These are phyloP conservation scores for Suhomyces guaymorum DNA, from an alignment of 1,139 yeast species.

Conservation along the genomic window DNA sequence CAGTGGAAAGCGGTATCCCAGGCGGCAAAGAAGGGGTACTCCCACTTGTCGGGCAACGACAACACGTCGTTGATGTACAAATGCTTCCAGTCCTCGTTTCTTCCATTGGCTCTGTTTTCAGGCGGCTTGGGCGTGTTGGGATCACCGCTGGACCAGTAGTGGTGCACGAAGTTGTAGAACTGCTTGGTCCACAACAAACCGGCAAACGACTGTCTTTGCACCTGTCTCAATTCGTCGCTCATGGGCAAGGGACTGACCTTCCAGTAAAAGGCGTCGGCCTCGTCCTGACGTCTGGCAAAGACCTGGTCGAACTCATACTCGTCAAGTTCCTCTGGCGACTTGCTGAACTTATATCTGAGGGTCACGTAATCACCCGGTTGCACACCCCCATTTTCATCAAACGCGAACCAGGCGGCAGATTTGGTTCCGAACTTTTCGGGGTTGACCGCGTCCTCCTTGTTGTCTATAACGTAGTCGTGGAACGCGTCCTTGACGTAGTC, in stretches of 20 bases:
- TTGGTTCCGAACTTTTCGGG: conserved; percentile 73
- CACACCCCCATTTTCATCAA: conserved; percentile 73
- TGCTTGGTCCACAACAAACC: conserved; percentile 96
- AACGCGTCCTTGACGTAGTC: conserved; percentile 84
- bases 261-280: conserved; percentile 95
- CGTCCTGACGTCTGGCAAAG: conserved; percentile 77
- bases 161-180: conserved; percentile 84
- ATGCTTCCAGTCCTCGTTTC: conserved; percentile 88
- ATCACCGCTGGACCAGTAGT: conserved; percentile 89
- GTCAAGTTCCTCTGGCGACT: conserved; percentile 54
- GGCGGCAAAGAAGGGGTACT: conserved; percentile 94
- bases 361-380: conserved; percentile 91
- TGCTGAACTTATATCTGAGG: conserved; percentile 73
- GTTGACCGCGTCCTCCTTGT: conserved; percentile 60
- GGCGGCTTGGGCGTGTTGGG: conserved; percentile 80
- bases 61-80: conserved; percentile 85
- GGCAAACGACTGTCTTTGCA: conserved; percentile 94
- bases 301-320: conserved; percentile 75
- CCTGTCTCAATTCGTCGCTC: conserved; percentile 75
- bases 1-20: conserved; percentile 99
- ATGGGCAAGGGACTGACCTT: conserved; percentile 84
- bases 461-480: conserved; percentile 77
- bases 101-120: conserved; percentile 74
- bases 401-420: conserved; percentile 78
- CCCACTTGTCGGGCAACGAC: conserved; percentile 96